Evolutionary conservation across 495 filamentous ascomycete species (phyloP), one percentile per base, ranked within the genome.

Genomic region (Penicillium argentinense): DNA sequence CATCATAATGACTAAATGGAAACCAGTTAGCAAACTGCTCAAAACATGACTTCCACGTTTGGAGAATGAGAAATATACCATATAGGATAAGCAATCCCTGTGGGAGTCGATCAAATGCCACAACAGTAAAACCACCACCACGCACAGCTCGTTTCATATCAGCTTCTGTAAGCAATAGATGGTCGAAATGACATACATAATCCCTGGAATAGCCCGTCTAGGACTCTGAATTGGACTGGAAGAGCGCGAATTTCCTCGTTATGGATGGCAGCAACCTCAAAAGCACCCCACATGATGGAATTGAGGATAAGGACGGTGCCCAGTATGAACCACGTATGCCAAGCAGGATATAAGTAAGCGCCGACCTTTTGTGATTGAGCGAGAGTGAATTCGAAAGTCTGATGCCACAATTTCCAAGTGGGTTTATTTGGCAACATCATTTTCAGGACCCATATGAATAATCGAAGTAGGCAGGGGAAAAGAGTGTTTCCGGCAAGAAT

Each of bases 191-290:
- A 56, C 58, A 7, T 46, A 70, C 67, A 53, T 18, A 88, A 56
- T 14, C 87, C 87, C 63, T 95, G 89, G 55, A 93, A 95, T 2
- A 95, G 73, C 0, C 88, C 90, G 47, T 88, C 87, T 7, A 95
- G 65, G 12, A 84, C 74, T 23, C 82, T 79, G 40, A 74, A 76
- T 8, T 72, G 71, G 0, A 66, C 53, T 0, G 85, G 76, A 9
- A 87, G 72, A 7, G 45, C 42, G 11, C 77, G 66, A 8, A 90
- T 76, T 21, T 73, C 73, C 13, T 66, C 58, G 55, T 91, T 91
- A 19, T 78, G 76, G 32, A 91, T 77, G 40, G 91, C 83, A 9
- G 90, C 74, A 28, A 95, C 57, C 63, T 89, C 87, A 59, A 93
- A 95, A 12, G 79, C 79, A 7, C 73, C 76, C 87, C 88, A 92